Evolutionary conservation across 495 filamentous ascomycete species (phyloP), one percentile per base, ranked within the genome.

Genomic region (Podospora pseudoanserina): DNA sequence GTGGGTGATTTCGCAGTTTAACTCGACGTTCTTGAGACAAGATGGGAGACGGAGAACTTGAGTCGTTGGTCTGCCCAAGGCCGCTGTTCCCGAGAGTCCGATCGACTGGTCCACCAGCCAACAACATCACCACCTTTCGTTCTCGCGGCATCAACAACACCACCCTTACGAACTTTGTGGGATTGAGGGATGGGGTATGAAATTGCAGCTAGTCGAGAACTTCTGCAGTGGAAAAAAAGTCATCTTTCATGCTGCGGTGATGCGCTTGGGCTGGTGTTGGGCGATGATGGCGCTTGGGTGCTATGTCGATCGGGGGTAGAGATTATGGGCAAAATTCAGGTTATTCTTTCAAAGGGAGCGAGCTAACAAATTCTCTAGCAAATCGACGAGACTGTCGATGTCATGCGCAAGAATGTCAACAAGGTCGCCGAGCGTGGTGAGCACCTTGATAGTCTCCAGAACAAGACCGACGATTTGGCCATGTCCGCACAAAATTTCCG

Each of bases 401-500:
- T 93, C 62, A 96, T 97, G 93, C 88, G 90, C 70, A 90, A 97
- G 73, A 97, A 97, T 79, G 92, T 97, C 82, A 91, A 92, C 81
- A 94, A 92, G 79, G 91, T 96, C 56, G 90, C 90, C 44, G 87
- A 97, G 77, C 95, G 95, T 85, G 96, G 95, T 72, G 93, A 91
- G 71, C 86, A 89, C 73, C 87, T 99, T 68, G 92, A 97, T 79
- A 86, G 88, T 53, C 89, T 99, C 44, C 92, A 96, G 82, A 90
- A 96, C 79, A 97, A 97, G 87, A 96, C 96, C 67, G 92, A 97
- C 82, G 92, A 94, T 79, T 87, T 99, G 70, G 91, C 92, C 55
- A 85, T 87, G 67, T 94, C 92, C 39, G 93, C 95, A 67, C 92
- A 96, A 79, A 91, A 91, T 63, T 99, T 99, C 86, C 92, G 94